Conservation (phyloP, 2,329 filamentous ascomycete genomes). For the Alternaria viburni region DNA sequence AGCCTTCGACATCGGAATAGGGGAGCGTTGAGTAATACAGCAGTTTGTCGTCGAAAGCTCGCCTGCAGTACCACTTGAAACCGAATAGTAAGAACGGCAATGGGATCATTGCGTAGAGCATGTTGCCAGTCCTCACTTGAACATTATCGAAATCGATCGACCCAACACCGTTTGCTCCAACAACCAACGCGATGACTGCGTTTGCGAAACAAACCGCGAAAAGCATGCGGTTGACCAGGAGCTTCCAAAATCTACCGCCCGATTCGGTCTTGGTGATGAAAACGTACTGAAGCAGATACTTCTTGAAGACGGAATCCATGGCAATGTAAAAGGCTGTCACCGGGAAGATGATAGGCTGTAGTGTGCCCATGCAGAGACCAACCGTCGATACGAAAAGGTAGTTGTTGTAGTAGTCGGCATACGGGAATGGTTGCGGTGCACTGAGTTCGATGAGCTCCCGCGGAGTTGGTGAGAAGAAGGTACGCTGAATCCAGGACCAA, state of each 20-base stretch:
- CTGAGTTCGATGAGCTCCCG: conserved; percentile 91
- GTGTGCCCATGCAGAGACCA: conserved; percentile 78
- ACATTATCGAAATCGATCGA: conserved; percentile 48
- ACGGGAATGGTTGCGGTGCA: conserved; percentile 89
- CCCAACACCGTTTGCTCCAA: conserved; percentile 69
- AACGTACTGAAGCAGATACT: conserved; percentile 83
- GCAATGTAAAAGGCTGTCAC: conserved; percentile 87
- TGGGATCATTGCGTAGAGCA: conserved; percentile 74
- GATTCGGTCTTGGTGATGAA: conserved; percentile 97
- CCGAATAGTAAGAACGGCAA: conserved; percentile 76
- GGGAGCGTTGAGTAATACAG: conserved; percentile 74
- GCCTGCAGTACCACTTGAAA: conserved; percentile 86
- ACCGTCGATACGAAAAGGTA: conserved; percentile 93
- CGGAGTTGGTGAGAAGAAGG: conserved; percentile 84
- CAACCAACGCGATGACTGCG: conserved; percentile 76
- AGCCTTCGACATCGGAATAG: conserved; percentile 58
- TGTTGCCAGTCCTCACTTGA: conserved; percentile 42
- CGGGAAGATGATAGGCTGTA: conserved; percentile 86
- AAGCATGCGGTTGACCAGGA: conserved; percentile 88
- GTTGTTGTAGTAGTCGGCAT: conserved; percentile 96
- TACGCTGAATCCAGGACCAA: conserved; percentile 79
- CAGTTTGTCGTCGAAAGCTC: conserved; percentile 77
- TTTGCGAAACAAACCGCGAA: conserved; percentile 81
- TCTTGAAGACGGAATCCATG: conserved; percentile 88
- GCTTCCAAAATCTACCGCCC: conserved; percentile 88